phyloP scores from a whole-genome alignment of 2,329 filamentous ascomycete species.

The Phialocephala subalpina region DNA sequence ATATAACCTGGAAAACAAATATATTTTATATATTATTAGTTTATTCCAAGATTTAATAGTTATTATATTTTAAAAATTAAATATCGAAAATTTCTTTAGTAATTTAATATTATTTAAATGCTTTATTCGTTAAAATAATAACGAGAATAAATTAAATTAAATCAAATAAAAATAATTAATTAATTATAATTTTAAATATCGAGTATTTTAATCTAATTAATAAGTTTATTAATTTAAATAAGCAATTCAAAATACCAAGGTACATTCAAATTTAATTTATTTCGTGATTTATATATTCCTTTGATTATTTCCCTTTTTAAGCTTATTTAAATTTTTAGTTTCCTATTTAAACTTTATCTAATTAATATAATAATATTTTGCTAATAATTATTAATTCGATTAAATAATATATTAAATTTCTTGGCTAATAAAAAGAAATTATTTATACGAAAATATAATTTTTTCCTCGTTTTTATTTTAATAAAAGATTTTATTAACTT shows the following conservation, averaged over 20 bases:
- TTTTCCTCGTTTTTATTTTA: too few species aligned
- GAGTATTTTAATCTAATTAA: constrained; percentile 29
- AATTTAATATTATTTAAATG: constrained; percentile 24
- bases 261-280: constrained; percentile 25
- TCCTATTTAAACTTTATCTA: constrained; percentile 31
- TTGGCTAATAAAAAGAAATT: too few species aligned
- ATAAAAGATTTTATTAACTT: too few species aligned
- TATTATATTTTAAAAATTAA: constrained; percentile 19
- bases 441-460: too few species aligned
- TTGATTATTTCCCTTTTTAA: constrained; percentile 33
- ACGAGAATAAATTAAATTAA: constrained; percentile 26
- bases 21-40: constrained; percentile 15
- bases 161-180: constrained; percentile 23
- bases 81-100: constrained; percentile 25
- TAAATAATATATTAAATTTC: background rate
- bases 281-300: constrained; percentile 29
- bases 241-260: constrained; percentile 24
- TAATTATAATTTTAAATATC: constrained; percentile 25
- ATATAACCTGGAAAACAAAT: too few species aligned
- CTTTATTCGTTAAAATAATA: constrained; percentile 27
- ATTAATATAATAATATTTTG: constrained; percentile 32
- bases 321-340: constrained; percentile 31
- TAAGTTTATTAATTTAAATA: too few species aligned
- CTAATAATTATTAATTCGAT: constrained; percentile 28
- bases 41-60: constrained; percentile 26